Percentiles rank a stretch among this genome's conserved stretches.
phyloP scores from a whole-genome alignment of 129 eudicot genomes.

The Chrysanthemum lavandulifolium region DNA sequence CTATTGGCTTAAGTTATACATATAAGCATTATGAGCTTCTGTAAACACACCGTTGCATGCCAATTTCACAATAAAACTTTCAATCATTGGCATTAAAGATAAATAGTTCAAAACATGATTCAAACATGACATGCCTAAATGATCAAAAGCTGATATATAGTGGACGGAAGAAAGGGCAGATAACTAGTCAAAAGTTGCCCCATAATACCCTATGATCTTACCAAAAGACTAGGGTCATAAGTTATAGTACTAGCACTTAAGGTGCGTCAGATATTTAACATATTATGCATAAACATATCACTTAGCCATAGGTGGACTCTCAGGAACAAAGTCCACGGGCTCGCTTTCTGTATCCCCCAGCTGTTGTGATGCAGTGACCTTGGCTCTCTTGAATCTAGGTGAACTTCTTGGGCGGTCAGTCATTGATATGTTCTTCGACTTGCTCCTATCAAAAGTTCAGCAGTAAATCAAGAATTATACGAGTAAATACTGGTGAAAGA shows the following conservation, averaged over 20 bases:
- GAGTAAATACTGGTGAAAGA: background rate
- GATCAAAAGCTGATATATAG: too few species aligned
- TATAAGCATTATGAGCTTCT: too few species aligned
- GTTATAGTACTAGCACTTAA: background rate
- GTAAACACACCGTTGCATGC: too few species aligned
- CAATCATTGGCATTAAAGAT: too few species aligned
- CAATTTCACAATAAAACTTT: too few species aligned
- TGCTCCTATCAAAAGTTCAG: slow-evolving; percentile 28
- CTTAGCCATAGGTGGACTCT: slow-evolving; percentile 36
- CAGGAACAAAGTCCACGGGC: slow-evolving; percentile 61
- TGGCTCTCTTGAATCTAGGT: slow-evolving; percentile 68
- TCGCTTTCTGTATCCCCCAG: slow-evolving; percentile 42
- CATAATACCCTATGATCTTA: too few species aligned
- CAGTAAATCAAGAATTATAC: background rate
- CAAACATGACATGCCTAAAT: too few species aligned
- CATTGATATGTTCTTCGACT: slow-evolving; percentile 33
- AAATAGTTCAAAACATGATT: too few species aligned
- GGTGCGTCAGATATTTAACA: background rate
- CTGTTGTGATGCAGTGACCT: slow-evolving; percentile 42
- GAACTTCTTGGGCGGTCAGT: slow-evolving; percentile 52
- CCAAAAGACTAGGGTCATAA: too few species aligned
- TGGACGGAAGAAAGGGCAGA: too few species aligned
- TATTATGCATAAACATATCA: background rate
- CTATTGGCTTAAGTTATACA: too few species aligned
- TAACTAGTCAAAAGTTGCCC: too few species aligned